A percentile compares a stretch with the other conserved stretches of the same genome.
Evolutionary conservation across 345 rosid genomes (phyloP).

Genomic region (Eucalyptus regnans): DNA sequence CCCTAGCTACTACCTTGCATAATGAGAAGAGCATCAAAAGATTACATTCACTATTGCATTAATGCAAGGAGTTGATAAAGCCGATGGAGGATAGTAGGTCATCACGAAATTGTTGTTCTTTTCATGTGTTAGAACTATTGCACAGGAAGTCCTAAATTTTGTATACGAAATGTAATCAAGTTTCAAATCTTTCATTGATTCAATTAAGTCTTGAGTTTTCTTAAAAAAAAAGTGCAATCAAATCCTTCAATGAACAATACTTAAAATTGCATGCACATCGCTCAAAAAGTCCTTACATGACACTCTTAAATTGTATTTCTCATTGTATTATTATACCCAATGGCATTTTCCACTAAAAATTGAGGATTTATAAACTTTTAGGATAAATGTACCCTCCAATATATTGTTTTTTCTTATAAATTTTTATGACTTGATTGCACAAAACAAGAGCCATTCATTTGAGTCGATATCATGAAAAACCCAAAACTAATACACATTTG

Average conservation of each 20-base stretch:
- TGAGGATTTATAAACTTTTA: background rate
- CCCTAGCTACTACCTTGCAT: background rate
- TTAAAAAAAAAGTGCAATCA: background rate
- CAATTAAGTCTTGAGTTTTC: background rate
- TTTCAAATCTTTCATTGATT: background rate
- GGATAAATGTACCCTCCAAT: no score
- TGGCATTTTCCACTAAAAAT: background rate
- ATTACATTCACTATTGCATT: background rate
- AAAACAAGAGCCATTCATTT: background rate
- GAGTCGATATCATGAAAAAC: no score
- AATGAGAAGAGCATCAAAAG: background rate
- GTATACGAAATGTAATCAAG: background rate
- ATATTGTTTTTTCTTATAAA: background rate
- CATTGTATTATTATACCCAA: background rate
- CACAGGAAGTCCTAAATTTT: background rate
- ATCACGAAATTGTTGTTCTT: background rate
- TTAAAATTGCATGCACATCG: background rate
- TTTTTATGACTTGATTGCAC: background rate
- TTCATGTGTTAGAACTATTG: background rate
- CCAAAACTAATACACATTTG: accelerated
- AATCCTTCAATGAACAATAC: background rate
- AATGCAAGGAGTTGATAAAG: background rate
- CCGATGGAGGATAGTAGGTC: background rate
- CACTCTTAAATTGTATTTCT: background rate
- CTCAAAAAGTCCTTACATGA: background rate